Evolutionary conservation across 73 alveolate species (phyloP).

Genomic region (Urostyla sp.): DNA sequence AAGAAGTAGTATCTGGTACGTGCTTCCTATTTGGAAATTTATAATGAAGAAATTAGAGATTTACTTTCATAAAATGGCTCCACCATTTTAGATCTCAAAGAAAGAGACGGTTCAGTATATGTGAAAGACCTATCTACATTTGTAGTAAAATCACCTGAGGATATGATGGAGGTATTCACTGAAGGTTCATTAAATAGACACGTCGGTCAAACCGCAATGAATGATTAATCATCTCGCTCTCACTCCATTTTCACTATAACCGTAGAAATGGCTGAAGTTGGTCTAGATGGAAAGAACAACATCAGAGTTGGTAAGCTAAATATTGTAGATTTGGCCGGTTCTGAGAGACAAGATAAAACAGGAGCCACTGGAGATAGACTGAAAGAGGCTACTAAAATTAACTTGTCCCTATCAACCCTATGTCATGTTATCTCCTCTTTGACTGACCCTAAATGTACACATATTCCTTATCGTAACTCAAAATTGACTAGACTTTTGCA

Average conservation of each 20-base stretch:
- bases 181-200: constrained; percentile 95
- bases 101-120: constrained; percentile 90
- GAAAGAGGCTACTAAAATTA: constrained; percentile 97
- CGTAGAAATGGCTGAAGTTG: constrained; percentile 86
- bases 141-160: constrained; percentile 86
- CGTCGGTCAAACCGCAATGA: constrained; percentile 94
- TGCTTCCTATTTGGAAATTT: constrained; percentile 91
- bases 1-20: constrained; percentile 86
- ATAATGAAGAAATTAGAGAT: constrained; percentile 95
- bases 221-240: constrained; percentile 70
- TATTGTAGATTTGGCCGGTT: constrained; percentile 97
- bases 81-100: constrained; percentile 87
- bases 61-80: constrained; percentile 80
- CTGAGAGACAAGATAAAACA: constrained; percentile 92
- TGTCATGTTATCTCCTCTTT: constrained; percentile 96
- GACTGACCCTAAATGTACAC: constrained; percentile 92
- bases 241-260: constrained; percentile 87
- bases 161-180: constrained; percentile 87
- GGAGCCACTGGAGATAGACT: constrained; percentile 94
- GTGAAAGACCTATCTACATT: constrained; percentile 90
- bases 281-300: constrained; percentile 88
- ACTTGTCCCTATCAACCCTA: constrained; percentile 90
- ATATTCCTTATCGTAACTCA: constrained; percentile 98
- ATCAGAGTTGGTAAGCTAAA: constrained; percentile 92
- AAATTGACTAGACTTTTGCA: constrained; percentile 94